A percentile compares a stretch with the other conserved stretches of the same genome.
phyloP scores from a whole-genome alignment of 2,329 filamentous ascomycete species.

The Colletotrichum musicola region DNA sequence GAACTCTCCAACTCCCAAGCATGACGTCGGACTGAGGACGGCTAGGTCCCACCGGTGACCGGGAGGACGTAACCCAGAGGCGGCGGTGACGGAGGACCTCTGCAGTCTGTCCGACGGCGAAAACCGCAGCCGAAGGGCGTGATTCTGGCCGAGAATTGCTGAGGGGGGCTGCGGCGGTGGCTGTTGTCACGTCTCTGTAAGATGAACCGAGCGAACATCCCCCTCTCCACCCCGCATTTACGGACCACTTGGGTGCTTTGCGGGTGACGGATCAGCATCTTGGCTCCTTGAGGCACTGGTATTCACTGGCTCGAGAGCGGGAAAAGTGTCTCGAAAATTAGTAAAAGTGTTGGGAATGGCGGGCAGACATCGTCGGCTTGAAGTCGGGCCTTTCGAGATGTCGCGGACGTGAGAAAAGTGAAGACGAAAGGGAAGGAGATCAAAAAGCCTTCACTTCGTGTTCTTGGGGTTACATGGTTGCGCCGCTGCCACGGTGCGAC shows the following conservation, averaged over 20 bases:
- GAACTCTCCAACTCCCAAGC: slow-evolving; percentile 4
- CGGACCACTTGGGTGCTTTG: slow-evolving; percentile 17
- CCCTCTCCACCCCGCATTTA: not conserved
- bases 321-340: not conserved
- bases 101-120: slow-evolving; percentile 11
- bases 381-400: slow-evolving; percentile 4
- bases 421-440: not conserved
- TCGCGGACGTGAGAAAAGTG: slow-evolving; percentile 1
- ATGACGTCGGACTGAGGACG: slow-evolving; percentile 24
- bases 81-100: slow-evolving; percentile 26
- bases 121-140: not conserved
- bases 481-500: not conserved
- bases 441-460: not conserved
- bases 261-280: slow-evolving; percentile 6
- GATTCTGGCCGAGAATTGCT: not conserved
- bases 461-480: not conserved
- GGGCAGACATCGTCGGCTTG: not conserved
- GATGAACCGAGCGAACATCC: not conserved
- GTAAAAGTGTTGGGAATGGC: not conserved
- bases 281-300: not conserved
- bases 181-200: not conserved
- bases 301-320: slow-evolving; percentile 2
- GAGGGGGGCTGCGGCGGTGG: too few species aligned
- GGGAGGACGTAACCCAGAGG: slow-evolving; percentile 24
- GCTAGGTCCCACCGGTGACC: slow-evolving; percentile 26